Percentiles rank a stretch among this genome's conserved stretches.
These are phyloP conservation scores for Macrocystidia cucumis DNA, from an alignment of 1,284 basidiomycete species.

Conservation along the genomic window DNA sequence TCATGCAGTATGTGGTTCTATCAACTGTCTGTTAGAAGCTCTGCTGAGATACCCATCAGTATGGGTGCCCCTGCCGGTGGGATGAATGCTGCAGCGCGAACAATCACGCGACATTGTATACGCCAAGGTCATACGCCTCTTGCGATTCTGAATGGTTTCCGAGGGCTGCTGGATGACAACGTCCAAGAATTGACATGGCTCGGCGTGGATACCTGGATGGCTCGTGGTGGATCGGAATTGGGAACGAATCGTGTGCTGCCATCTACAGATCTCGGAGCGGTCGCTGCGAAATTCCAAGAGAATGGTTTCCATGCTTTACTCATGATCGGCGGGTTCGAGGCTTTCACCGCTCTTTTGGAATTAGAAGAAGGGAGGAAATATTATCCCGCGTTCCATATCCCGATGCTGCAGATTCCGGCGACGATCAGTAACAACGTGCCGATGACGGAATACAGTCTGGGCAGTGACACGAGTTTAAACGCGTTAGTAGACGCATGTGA, in stretches of 20 bases:
- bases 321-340: conserved; percentile 96
- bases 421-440: conserved; percentile 99
- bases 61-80: conserved; percentile 97
- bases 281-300: conserved; percentile 89
- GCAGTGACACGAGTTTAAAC: conserved; percentile 94
- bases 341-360: conserved; percentile 74
- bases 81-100: conserved; percentile 96
- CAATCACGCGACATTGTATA: conserved; percentile 90
- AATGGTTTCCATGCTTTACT: conserved; percentile 78
- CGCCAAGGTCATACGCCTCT: conserved; percentile 89
- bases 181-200: conserved; percentile 90
- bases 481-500: conserved; percentile 97
- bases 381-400: conserved; percentile 91
- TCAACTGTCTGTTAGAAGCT: background rate
- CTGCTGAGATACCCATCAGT: conserved; percentile 28
- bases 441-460: conserved; percentile 91
- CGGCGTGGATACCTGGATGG: conserved; percentile 94
- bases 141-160: conserved; percentile 93
- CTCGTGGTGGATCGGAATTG: conserved; percentile 96
- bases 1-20: conserved; percentile 79
- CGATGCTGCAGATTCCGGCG: conserved; percentile 89
- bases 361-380: conserved; percentile 75
- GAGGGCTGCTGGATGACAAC: conserved; percentile 87
- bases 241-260: conserved; percentile 93
- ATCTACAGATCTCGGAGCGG: conserved; percentile 76